These are phyloP conservation scores for Porphyrellus sp. DNA, from an alignment of 1,284 basidiomycete species.

Conservation along the genomic window DNA sequence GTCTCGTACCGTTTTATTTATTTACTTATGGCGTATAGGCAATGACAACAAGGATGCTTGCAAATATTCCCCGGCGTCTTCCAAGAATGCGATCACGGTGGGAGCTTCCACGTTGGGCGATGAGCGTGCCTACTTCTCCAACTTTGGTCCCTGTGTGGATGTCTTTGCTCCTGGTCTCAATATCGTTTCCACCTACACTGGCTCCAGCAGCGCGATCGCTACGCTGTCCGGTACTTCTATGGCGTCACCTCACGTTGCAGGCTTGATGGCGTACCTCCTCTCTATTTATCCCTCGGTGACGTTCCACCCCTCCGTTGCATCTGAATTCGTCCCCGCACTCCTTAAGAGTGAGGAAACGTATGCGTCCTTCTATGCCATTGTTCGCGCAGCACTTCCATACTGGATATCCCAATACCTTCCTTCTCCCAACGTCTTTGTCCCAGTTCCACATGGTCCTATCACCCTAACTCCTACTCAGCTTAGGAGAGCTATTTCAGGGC, in stretches of 20 bases:
- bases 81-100: slow-evolving; percentile 79
- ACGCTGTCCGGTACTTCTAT: slow-evolving; percentile 76
- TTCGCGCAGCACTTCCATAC: slow-evolving; percentile 53
- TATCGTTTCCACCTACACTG: slow-evolving; percentile 78
- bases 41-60: slow-evolving; percentile 75
- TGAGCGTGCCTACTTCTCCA: slow-evolving; percentile 87
- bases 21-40: slow-evolving; percentile 34
- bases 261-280: slow-evolving; percentile 81
- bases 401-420: slow-evolving; percentile 64
- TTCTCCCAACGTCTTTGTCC: slow-evolving; percentile 47
- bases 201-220: slow-evolving; percentile 53
- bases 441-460: slow-evolving; percentile 40
- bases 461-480: slow-evolving; percentile 62
- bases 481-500: slow-evolving; percentile 68
- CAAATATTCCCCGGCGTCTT: slow-evolving; percentile 76
- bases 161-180: slow-evolving; percentile 82
- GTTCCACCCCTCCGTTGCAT: slow-evolving; percentile 50
- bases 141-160: slow-evolving; percentile 76
- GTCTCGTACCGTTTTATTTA: neutral
- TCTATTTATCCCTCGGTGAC: slow-evolving; percentile 68
- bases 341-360: slow-evolving; percentile 29
- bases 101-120: slow-evolving; percentile 81
- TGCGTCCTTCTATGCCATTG: slow-evolving; percentile 49
- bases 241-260: slow-evolving; percentile 69
- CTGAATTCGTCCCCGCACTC: slow-evolving; percentile 21